Percentiles rank a stretch among this genome's conserved stretches.
Evolutionary conservation across 805 yeast genomes (phyloP).

Genomic region (Schwanniomyces pseudopolymorphus): DNA sequence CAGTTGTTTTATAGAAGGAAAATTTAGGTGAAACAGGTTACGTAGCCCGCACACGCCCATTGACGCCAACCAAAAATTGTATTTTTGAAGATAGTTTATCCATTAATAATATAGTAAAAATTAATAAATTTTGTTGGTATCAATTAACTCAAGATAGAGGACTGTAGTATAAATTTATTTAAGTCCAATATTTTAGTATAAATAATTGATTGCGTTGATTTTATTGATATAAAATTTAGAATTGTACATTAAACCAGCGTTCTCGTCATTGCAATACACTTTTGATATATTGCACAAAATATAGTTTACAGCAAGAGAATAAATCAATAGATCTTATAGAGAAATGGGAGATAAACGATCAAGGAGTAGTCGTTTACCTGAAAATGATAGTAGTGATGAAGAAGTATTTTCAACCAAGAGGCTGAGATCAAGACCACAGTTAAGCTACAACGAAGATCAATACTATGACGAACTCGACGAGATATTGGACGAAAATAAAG

Average conservation of each 20-base stretch:
- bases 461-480: conserved; percentile 7
- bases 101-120: not conserved
- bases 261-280: conserved; percentile 1
- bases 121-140: not conserved
- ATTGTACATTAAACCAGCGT: not conserved
- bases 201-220: not conserved
- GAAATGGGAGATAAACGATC: conserved; percentile 14
- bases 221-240: not conserved
- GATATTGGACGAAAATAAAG: conserved; percentile 4
- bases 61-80: conserved; percentile 1
- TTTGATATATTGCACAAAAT: too few relatives aligned
- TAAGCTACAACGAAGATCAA: conserved; percentile 24
- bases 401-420: conserved; percentile 4
- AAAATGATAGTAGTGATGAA: conserved; percentile 16
- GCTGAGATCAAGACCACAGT: conserved; percentile 16
- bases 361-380: conserved; percentile 4
- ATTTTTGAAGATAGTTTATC: not conserved
- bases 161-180: not conserved
- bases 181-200: not conserved
- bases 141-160: not conserved
- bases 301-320: not conserved
- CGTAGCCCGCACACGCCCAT: not conserved
- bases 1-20: not conserved
- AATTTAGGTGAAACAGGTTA: not conserved
- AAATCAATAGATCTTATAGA: conserved; percentile 1